Percentiles rank a stretch among this genome's conserved stretches.
These are phyloP conservation scores for Zymoseptoria crescenta DNA, from an alignment of 2,329 filamentous ascomycete species.

Conservation along the genomic window DNA sequence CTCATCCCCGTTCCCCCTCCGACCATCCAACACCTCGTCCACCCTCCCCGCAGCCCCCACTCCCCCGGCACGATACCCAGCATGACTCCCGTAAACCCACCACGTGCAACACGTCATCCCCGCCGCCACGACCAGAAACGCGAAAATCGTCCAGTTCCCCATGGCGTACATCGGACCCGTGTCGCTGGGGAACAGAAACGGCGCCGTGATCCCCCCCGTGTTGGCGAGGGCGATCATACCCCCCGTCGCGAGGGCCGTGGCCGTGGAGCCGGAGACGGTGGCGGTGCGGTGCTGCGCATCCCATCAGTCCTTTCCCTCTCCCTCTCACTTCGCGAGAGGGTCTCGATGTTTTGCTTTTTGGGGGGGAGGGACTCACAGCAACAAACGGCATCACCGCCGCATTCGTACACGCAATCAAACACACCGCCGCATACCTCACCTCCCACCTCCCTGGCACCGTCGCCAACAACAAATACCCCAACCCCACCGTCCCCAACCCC, in stretches of 20 bases:
- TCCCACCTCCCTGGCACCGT: constrained; percentile 67
- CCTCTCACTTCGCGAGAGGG: no score
- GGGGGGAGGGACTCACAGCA: constrained; percentile 27
- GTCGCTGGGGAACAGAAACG: neutral
- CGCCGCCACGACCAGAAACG: neutral
- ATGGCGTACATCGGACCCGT: neutral
- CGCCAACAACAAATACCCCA: constrained; percentile 38
- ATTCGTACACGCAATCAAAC: constrained; percentile 61
- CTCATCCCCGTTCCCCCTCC: neutral
- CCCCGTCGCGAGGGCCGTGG: neutral
- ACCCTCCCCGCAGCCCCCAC: neutral
- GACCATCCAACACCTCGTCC: neutral
- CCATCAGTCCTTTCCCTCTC: no score
- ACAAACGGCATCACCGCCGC: constrained; percentile 54
- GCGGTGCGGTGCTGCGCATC: neutral
- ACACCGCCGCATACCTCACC: constrained; percentile 57
- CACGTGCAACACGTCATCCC: neutral
- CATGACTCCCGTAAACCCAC: neutral
- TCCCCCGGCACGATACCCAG: neutral
- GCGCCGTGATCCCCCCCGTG: neutral
- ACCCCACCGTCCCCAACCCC: neutral
- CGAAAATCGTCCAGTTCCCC: neutral
- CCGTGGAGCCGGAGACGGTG: neutral
- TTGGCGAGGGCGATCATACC: neutral
- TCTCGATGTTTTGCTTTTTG: no score